Evolutionary conservation across 352 stramenopile species (phyloP).

Genomic region (Blastocystis sp.): DNA sequence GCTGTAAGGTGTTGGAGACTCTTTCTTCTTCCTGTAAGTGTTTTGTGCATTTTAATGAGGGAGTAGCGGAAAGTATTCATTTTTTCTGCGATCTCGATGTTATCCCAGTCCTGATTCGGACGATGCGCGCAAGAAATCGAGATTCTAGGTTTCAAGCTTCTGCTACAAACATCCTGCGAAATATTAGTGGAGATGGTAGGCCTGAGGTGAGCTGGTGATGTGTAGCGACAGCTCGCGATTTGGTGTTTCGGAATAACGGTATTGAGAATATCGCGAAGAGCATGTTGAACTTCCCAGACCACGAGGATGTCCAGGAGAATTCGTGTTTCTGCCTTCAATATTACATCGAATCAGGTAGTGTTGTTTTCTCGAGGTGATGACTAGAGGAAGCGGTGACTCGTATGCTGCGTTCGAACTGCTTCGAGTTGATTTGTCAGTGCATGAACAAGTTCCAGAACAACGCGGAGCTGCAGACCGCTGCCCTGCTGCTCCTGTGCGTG

Average conservation of each 20-base stretch:
- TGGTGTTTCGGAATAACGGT: conserved; percentile 50
- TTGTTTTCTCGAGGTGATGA: neutral
- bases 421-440: conserved; percentile 49
- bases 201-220: neutral
- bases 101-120: conserved; percentile 51
- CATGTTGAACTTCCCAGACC: conserved; percentile 53
- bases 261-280: conserved; percentile 57
- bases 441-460: conserved; percentile 57
- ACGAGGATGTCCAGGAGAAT: conserved; percentile 47
- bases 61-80: conserved; percentile 4
- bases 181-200: conserved; percentile 39
- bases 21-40: conserved; percentile 9
- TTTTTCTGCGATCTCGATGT: conserved; percentile 42
- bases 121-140: conserved; percentile 25
- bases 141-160: conserved; percentile 46
- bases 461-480: conserved; percentile 37
- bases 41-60: neutral
- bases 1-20: conserved; percentile 24
- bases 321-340: conserved; percentile 45
- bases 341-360: conserved; percentile 21
- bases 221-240: neutral
- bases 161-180: neutral
- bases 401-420: conserved; percentile 54
- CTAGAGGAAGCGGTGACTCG: conserved; percentile 15
- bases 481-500: conserved; percentile 30